A percentile compares a stretch with the other conserved stretches of the same genome.
These are phyloP conservation scores for Neurospora sp. DNA, from an alignment of 495 filamentous ascomycete species.

Conservation along the genomic window DNA sequence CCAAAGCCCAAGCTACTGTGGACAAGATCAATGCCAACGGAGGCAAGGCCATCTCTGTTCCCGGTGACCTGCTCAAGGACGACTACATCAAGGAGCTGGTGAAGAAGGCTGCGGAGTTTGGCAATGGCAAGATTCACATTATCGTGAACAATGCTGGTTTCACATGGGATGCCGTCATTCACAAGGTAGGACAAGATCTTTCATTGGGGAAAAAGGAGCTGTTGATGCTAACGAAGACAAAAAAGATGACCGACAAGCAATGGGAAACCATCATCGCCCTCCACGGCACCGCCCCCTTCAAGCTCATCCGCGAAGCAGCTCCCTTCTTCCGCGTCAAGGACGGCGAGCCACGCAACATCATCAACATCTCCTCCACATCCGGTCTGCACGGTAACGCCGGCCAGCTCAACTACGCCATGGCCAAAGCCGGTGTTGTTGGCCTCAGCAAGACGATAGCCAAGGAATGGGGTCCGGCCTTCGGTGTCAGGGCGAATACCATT, in stretches of 20 bases:
- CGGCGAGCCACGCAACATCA: conserved; percentile 62
- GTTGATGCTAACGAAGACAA: not conserved
- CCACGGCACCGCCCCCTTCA: conserved; percentile 76
- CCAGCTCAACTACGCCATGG: conserved; percentile 76
- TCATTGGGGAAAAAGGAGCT: not conserved
- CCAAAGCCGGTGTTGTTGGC: conserved; percentile 71
- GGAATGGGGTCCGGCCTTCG: conserved; percentile 81
- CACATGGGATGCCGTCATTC: conserved; percentile 86
- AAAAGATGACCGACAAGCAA: conserved; percentile 80
- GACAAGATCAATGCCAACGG: conserved; percentile 53
- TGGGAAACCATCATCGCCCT: conserved; percentile 78
- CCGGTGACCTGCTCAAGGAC: conserved; percentile 63
- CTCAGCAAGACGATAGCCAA: conserved; percentile 82
- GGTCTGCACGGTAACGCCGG: conserved; percentile 78
- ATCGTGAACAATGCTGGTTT: conserved; percentile 82
- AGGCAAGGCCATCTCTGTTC: conserved; percentile 56
- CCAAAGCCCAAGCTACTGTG: conserved; percentile 54
- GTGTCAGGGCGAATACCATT: conserved; percentile 73
- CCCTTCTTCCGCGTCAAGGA: conserved; percentile 83
- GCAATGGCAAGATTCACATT: conserved; percentile 76
- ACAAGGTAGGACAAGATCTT: conserved; percentile 47
- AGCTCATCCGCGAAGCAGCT: conserved; percentile 64
- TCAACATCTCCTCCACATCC: conserved; percentile 73
- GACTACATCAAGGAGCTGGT: conserved; percentile 59
- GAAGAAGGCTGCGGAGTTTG: conserved; percentile 66